Conservation (phyloP, 495 filamentous ascomycete species). For the Astrothelium macrocarpum region DNA sequence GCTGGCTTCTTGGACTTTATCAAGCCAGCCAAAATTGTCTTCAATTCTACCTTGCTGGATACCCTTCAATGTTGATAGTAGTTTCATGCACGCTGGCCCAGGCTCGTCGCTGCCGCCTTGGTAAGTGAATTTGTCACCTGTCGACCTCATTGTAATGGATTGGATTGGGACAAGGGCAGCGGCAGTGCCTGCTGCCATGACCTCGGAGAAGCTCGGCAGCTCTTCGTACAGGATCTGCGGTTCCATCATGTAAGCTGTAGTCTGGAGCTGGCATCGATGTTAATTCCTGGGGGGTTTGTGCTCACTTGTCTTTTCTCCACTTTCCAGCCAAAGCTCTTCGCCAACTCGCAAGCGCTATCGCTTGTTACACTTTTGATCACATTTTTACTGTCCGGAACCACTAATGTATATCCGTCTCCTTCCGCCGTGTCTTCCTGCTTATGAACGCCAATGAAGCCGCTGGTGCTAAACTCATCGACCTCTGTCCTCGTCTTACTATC, state of each 20-base stretch:
- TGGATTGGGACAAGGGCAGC: conserved; percentile 85
- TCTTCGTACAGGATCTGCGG: conserved; percentile 67
- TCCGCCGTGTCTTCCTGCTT: conserved; percentile 19
- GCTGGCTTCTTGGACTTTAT: conserved; percentile 40
- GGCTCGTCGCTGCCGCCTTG: conserved; percentile 44
- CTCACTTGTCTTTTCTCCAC: conserved; percentile 25
- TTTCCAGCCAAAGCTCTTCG: conserved; percentile 26
- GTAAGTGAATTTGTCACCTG: conserved; percentile 50
- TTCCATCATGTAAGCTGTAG: not conserved
- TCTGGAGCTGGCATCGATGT: not conserved
- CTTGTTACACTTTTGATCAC: conserved; percentile 30
- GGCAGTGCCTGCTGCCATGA: conserved; percentile 87
- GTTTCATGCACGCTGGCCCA: conserved; percentile 56
- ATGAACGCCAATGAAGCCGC: conserved; percentile 39
- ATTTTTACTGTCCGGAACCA: conserved; percentile 32
- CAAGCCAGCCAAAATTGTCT: conserved; percentile 68
- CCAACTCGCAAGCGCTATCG: conserved; percentile 24
- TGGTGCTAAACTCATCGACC: conserved; percentile 41
- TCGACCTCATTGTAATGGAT: conserved; percentile 65
- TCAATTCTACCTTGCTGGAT: conserved; percentile 72
- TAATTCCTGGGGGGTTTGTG: not conserved
- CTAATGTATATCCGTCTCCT: conserved; percentile 20
- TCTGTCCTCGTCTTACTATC: conserved; percentile 36
- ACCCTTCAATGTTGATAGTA: conserved; percentile 68
- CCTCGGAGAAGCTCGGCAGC: conserved; percentile 63